Evolutionary conservation across 306 rosid genomes (phyloP).

Genomic region (Luffa acutangula): DNA sequence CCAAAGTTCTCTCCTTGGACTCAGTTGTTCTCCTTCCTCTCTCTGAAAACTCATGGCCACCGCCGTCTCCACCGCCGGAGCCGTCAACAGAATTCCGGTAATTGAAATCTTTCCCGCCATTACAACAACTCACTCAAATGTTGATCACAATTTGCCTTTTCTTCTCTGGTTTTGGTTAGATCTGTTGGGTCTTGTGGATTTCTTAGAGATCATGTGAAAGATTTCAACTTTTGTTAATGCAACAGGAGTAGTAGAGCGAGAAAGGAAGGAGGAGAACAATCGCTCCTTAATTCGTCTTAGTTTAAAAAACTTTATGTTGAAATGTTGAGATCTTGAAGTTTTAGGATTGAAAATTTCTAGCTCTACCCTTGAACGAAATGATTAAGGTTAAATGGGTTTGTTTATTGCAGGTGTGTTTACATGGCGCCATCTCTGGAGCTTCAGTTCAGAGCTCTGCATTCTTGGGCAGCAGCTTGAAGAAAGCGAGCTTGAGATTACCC

Average conservation of each 20-base stretch:
- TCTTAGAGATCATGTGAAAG: not conserved
- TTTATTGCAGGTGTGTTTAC: slow-evolving; percentile 41
- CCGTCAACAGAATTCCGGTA: slow-evolving; percentile 45
- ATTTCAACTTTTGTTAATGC: not conserved
- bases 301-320: not conserved
- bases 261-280: too few relatives aligned
- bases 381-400: not conserved
- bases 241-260: too few relatives aligned
- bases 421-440: slow-evolving; percentile 32
- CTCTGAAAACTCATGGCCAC: slow-evolving; percentile 30
- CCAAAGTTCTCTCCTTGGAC: not conserved
- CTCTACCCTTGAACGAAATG: too few relatives aligned
- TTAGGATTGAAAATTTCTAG: too few relatives aligned
- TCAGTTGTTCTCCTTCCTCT: not conserved
- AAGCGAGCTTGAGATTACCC: slow-evolving; percentile 24
- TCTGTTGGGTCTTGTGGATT: not conserved
- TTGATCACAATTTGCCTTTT: not conserved
- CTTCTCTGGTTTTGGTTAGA: not conserved
- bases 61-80: slow-evolving; percentile 43
- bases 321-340: not conserved
- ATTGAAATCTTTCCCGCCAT: slow-evolving; percentile 13
- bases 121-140: not conserved
- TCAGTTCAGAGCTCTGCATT: slow-evolving; percentile 48
- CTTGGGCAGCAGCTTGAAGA: slow-evolving; percentile 54
- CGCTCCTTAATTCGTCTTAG: too few relatives aligned